A percentile compares a stretch with the other conserved stretches of the same genome.
Conservation (phyloP, 1,139 yeast species). For the Saccharomycopsis hybrid region DNA sequence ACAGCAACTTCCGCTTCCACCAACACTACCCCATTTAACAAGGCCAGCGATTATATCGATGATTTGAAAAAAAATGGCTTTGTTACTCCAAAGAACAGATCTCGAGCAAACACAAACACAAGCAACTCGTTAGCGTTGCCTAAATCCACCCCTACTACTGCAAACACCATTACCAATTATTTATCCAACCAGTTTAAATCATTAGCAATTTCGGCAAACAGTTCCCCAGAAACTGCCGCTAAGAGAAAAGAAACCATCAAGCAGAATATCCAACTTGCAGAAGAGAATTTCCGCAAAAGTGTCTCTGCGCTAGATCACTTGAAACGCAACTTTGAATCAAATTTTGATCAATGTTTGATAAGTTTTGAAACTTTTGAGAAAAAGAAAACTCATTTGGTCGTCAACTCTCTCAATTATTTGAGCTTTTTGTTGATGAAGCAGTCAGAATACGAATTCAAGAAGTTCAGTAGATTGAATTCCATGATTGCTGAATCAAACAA, state of each 20-base stretch:
- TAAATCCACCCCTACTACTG: constrained; percentile 2
- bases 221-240: constrained; percentile 13
- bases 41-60: constrained; percentile 9
- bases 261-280: constrained; percentile 8
- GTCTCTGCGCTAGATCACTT: constrained; percentile 6
- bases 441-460: constrained; percentile 20
- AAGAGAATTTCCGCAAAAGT: constrained; percentile 4
- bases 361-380: constrained; percentile 15
- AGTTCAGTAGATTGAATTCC: constrained; percentile 13
- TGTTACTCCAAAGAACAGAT: constrained; percentile 13
- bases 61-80: constrained; percentile 6
- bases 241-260: constrained; percentile 15
- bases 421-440: constrained; percentile 21
- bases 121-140: neutral
- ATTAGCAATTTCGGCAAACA: constrained; percentile 5
- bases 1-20: too few species aligned
- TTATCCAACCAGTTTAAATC: constrained; percentile 18
- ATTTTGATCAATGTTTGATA: constrained; percentile 9
- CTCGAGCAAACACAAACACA: constrained; percentile 10
- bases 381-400: constrained; percentile 6
- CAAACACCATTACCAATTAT: constrained; percentile 10
- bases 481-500: constrained; percentile 17
- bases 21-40: neutral
- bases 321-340: constrained; percentile 11
- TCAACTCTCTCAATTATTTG: constrained; percentile 20